Percentiles rank a stretch among this genome's conserved stretches.
Evolutionary conservation across 768 basidiomycete genomes (phyloP).

Genomic region (Vishniacozyma victoriae): DNA sequence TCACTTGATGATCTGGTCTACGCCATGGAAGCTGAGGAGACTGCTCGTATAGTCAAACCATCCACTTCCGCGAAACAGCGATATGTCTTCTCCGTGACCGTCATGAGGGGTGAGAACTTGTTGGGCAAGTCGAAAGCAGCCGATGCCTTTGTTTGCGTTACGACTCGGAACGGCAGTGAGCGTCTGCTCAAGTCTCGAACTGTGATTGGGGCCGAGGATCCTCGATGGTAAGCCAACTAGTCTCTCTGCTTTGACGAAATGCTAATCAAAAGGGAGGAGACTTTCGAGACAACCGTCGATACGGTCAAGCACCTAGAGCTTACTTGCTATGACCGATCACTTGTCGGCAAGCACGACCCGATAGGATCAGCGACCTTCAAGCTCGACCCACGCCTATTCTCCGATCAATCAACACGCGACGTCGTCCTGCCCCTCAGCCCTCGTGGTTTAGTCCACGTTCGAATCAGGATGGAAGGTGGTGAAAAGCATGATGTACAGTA

Average conservation of each 20-base stretch:
- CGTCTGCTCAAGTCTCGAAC: constrained; percentile 42
- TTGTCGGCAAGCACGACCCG: constrained; percentile 46
- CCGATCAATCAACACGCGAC: constrained; percentile 22
- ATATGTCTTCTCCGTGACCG: constrained; percentile 34
- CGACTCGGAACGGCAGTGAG: constrained; percentile 25
- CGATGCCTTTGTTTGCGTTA: constrained; percentile 38
- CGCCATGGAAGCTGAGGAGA: constrained; percentile 44
- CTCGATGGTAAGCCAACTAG: constrained; percentile 33
- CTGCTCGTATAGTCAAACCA: constrained; percentile 32
- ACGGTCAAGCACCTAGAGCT: constrained; percentile 33
- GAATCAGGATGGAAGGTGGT: constrained; percentile 40
- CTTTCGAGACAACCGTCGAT: constrained; percentile 36
- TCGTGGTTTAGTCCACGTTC: constrained; percentile 33
- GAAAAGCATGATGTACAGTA: constrained; percentile 37
- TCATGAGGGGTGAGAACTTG: constrained; percentile 38
- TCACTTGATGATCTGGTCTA: constrained; percentile 37
- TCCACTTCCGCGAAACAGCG: constrained; percentile 6
- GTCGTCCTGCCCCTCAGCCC: constrained; percentile 38
- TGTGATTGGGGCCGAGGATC: constrained; percentile 39
- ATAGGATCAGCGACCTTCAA: constrained; percentile 39
- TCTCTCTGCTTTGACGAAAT: neutral
- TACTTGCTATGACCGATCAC: constrained; percentile 35
- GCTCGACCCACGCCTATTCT: constrained; percentile 34
- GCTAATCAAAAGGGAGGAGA: constrained; percentile 31
- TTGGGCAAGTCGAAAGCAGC: constrained; percentile 31